Evolutionary conservation across 108 stramenopile genomes (phyloP).

Genomic region (Nannochloropsis gaditana): DNA sequence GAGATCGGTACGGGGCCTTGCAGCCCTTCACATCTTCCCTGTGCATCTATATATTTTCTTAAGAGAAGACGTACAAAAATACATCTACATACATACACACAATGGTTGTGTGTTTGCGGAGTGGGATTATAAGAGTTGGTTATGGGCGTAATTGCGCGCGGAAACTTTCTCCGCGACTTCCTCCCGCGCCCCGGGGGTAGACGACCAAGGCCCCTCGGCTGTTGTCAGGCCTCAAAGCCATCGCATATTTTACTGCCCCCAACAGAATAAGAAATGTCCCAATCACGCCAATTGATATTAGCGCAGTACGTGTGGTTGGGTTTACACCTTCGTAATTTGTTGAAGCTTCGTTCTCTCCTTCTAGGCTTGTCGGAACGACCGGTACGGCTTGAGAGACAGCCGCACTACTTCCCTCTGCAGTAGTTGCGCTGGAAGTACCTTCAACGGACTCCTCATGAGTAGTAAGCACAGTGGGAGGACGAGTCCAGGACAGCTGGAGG

Average conservation of each 20-base stretch:
- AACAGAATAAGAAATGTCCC: neutral
- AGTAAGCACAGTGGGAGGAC: neutral
- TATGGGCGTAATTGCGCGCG: neutral
- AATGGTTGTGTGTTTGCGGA: no score
- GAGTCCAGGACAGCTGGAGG: neutral
- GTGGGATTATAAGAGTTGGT: no score
- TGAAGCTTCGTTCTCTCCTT: neutral
- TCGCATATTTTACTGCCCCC: conserved; percentile 1
- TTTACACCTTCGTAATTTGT: conserved; percentile 14
- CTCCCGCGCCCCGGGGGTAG: neutral
- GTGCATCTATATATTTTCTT: no score
- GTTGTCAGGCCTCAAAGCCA: neutral
- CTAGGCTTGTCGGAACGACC: neutral
- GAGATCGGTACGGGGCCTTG: no score
- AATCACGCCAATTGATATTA: neutral
- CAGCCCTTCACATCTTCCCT: no score
- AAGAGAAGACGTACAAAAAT: no score
- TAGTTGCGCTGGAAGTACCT: neutral
- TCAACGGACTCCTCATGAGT: neutral
- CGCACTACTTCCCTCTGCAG: neutral
- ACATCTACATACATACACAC: no score
- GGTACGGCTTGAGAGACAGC: neutral
- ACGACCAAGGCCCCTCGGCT: neutral
- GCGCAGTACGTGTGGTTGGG: neutral
- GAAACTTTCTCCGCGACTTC: neutral